Percentiles rank a stretch among this genome's conserved stretches.
phyloP scores from a whole-genome alignment of 2,329 filamentous ascomycete genomes.

The Alternaria arbusti region DNA sequence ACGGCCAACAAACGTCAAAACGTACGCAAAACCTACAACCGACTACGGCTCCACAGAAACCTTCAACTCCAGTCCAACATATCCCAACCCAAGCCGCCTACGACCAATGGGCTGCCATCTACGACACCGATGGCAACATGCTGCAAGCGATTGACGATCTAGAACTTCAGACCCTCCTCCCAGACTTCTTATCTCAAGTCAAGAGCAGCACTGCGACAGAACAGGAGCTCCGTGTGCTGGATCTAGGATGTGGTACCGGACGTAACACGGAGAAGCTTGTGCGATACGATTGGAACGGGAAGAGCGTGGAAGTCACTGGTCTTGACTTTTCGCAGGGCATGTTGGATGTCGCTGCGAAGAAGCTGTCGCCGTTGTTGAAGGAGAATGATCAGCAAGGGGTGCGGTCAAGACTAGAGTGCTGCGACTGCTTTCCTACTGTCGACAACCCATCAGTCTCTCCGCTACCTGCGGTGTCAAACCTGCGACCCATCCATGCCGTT shows the following conservation, averaged over 20 bases:
- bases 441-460: slow-evolving; percentile 20
- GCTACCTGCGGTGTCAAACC: slow-evolving; percentile 20
- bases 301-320: slow-evolving; percentile 54
- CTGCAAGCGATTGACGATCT: slow-evolving; percentile 68
- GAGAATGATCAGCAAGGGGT: background rate
- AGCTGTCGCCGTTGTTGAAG: slow-evolving; percentile 32
- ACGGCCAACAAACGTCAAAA: slow-evolving; percentile 24
- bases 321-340: slow-evolving; percentile 65
- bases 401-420: slow-evolving; percentile 26
- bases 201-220: background rate
- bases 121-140: slow-evolving; percentile 71
- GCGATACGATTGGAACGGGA: slow-evolving; percentile 32
- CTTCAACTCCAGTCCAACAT: slow-evolving; percentile 35
- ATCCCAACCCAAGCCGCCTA: slow-evolving; percentile 55
- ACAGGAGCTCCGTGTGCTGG: slow-evolving; percentile 55
- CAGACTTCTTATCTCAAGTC: slow-evolving; percentile 53
- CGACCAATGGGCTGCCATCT: slow-evolving; percentile 60
- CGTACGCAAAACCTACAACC: slow-evolving; percentile 12
- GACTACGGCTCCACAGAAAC: background rate
- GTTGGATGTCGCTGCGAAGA: slow-evolving; percentile 59
- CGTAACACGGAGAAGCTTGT: slow-evolving; percentile 65
- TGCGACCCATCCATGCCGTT: slow-evolving; percentile 52
- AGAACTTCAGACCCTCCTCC: slow-evolving; percentile 61
- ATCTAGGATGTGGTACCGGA: slow-evolving; percentile 70
- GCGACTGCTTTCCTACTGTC: slow-evolving; percentile 40